Base-by-base conservation (phyloP, 805 yeast genomes). In the Ogataea trehaloabstinens region DNA sequence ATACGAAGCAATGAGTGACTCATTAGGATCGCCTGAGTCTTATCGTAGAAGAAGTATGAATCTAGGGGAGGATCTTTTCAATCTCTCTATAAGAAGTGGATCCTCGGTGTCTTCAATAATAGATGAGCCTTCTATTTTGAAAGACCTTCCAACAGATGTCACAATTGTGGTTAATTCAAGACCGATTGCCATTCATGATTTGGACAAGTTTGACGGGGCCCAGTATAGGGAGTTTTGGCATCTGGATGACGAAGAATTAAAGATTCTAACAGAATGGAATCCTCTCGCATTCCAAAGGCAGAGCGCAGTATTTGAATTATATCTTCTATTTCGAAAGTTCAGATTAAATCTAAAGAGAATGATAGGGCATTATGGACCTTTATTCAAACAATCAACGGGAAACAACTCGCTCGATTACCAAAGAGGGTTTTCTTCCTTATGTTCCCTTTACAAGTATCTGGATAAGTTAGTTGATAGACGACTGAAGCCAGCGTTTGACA, bases 191-290 rank as follows among this genome's bases (percentile, higher is more conserved):
- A 31, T 37, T 2, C 63, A 56, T 34, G 34, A 42, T 10, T 39
- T 59, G 33, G 50, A 44, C 18, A 39, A 38, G 6, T 56, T 58
- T 24, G 53, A 46, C 17, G 56, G 54, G 31, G 37, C 44, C 2
- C 53, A 53, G 20, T 60, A 56, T 35, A 38, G 38, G 1, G 57
- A 51, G 18, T 60, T 60, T 37, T 61, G 64, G 64, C 51, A 47
- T 22, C 30, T 61, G 5, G 44, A 54, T 1, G 11, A 36, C 1
- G 57, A 55, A 6, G 64, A 61, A 31, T 48, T 49, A 1, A 19
- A 20, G 20, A 30, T 28, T 2, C 40, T 55, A 10, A 49, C 31
- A 18, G 37, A 42, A 1, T 61, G 66, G 66, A 49, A 55, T 21
- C 31, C 49, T 10, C 30, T 40, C 6, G 60, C 56, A 37, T 58